These are phyloP conservation scores for Fusarium graminum DNA, from an alignment of 2,329 filamentous ascomycete genomes.

Conservation along the genomic window DNA sequence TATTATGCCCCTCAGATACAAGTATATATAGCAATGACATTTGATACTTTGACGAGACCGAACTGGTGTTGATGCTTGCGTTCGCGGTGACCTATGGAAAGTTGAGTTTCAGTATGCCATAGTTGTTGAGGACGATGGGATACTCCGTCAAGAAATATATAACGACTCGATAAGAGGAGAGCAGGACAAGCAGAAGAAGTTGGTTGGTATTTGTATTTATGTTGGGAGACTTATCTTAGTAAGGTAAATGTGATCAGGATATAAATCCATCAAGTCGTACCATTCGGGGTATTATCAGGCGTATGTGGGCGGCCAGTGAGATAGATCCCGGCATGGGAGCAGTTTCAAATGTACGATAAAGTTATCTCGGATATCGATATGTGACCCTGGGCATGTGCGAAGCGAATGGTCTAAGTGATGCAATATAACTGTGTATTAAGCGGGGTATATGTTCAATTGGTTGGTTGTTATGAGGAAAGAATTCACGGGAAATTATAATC, in stretches of 20 bases:
- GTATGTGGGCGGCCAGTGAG: constrained; percentile 26
- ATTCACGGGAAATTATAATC: not conserved
- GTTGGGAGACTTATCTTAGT: no score
- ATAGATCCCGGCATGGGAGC: not conserved
- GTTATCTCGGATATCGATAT: constrained; percentile 11
- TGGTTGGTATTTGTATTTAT: constrained; percentile 10
- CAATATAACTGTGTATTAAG: constrained; percentile 8
- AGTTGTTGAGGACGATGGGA: no score
- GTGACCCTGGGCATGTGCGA: constrained; percentile 21
- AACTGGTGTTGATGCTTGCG: no score
- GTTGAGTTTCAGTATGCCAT: no score
- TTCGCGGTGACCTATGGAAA: no score
- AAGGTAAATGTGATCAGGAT: constrained; percentile 25
- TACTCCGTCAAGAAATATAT: no score
- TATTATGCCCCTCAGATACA: not conserved
- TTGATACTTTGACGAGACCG: no score
- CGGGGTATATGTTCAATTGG: not conserved
- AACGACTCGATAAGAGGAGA: no score
- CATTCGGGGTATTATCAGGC: constrained; percentile 30
- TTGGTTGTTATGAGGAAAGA: no score
- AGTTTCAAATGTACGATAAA: constrained; percentile 23
- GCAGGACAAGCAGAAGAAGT: no score
- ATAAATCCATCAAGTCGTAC: constrained; percentile 29
- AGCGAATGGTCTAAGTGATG: constrained; percentile 9
- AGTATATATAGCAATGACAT: no score